Evolutionary conservation across 2,329 filamentous ascomycete species (phyloP), one percentile per base, ranked within the genome.

Genomic region (Lecanoromycetidae sp.): DNA sequence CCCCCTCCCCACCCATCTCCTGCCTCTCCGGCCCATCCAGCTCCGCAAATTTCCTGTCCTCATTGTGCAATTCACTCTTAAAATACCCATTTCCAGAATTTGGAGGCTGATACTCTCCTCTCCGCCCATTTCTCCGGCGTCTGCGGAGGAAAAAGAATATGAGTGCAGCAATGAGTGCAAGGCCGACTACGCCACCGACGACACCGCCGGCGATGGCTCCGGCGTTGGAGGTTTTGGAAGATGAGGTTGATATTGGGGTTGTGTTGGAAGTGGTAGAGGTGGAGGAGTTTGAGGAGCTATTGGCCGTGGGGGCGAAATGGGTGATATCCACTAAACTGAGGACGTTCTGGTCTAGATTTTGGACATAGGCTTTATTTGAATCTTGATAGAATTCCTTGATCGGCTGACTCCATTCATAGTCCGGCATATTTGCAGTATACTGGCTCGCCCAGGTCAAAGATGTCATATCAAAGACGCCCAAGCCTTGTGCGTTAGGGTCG

Each of bases 381-480:
- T 20, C 19, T 8, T 23, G 26, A n/a, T 51, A 48, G 23, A 43
- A n/a, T 8, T 40, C 12, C 26, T 35, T 47, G 6, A 51, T 25
- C 6, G 13, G 13, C 10, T 47, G 23, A 9, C 44, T 37, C 26
- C 38, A 44, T n/a, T 34, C 37, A 43, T 50, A 50, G 3, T 37
- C n/a, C 8, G 36, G 20, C n/a, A 30, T 17, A n/a, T 10, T n/a
- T 9, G 48, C 29, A 3, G 17, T 38, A 27, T 50, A 50, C 17
- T 38, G 30, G 22, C 30, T 20, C 13, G 26, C 20, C 44, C 44
- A 50, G 10, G 22, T 41, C 32, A 50, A 22, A n/a, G 9, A 44
- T 17, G 30, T 47, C 29, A 47, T 30, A 25, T 50, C 48, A 20
- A 50, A 50, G n/a, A 48, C 35, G n/a, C 27, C 37, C 15, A 50